These are phyloP conservation scores for Aspergillus calidoustus DNA, from an alignment of 2,329 filamentous ascomycete species.

Conservation along the genomic window DNA sequence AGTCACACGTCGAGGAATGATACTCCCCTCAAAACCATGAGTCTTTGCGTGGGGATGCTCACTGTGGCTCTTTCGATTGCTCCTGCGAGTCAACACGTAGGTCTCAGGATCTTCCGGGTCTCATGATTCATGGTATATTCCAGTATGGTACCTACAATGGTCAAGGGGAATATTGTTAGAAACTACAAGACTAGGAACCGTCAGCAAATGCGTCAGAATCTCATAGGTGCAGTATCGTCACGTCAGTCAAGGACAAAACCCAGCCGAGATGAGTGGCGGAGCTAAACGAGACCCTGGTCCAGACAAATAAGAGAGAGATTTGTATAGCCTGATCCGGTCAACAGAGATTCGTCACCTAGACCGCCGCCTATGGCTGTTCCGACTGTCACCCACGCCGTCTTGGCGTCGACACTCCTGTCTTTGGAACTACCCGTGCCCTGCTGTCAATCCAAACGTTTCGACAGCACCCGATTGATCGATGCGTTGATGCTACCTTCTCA, in stretches of 20 bases:
- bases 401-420: constrained; percentile 11
- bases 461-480: constrained; percentile 8
- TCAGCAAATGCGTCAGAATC: too few relatives aligned
- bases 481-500: neutral
- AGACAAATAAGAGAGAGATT: neutral
- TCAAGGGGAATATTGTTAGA: too few relatives aligned
- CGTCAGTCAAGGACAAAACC: neutral
- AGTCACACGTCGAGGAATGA: neutral
- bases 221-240: too few relatives aligned
- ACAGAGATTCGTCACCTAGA: constrained; percentile 3
- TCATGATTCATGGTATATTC: too few relatives aligned
- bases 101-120: too few relatives aligned
- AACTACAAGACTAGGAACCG: too few relatives aligned
- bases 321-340: neutral
- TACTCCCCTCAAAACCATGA: neutral
- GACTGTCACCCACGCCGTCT: constrained; percentile 4
- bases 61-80: neutral
- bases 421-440: constrained; percentile 7
- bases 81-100: too few relatives aligned
- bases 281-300: neutral
- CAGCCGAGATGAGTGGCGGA: neutral
- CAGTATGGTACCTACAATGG: too few relatives aligned
- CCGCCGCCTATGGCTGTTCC: constrained; percentile 4
- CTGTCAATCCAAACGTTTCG: constrained; percentile 6
- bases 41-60: neutral